phyloP scores from a whole-genome alignment of 768 basidiomycete species.

The Serpula lacrymans region DNA sequence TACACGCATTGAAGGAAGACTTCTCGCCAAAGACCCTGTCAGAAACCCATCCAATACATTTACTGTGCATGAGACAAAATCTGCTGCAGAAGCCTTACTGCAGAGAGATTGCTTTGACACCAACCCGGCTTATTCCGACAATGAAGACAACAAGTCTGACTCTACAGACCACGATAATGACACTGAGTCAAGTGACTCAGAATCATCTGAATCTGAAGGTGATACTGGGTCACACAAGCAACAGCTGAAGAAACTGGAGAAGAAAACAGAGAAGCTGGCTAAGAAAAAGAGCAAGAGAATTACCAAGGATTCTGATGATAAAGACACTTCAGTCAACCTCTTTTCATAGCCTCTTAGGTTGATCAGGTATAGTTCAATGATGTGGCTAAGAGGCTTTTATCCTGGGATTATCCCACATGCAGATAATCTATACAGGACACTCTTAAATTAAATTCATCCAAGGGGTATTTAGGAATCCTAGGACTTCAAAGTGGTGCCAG shows the following conservation, averaged over 20 bases:
- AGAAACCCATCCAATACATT: slow-evolving; percentile 2
- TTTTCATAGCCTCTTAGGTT: no score
- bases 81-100: not conserved
- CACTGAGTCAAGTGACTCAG: slow-evolving; percentile 4
- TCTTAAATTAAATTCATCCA: no score
- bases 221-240: no score
- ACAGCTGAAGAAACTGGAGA: slow-evolving; percentile 2
- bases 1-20: not conserved
- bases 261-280: not conserved
- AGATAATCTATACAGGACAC: no score
- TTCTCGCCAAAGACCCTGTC: not conserved
- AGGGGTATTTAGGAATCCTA: no score
- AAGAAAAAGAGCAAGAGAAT: not conserved
- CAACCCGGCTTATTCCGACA: not conserved
- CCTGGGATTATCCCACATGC: no score
- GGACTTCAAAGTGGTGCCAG: no score
- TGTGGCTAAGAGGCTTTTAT: no score
- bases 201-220: slow-evolving; percentile 2
- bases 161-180: slow-evolving; percentile 4
- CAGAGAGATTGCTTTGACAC: slow-evolving; percentile 4
- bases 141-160: no score
- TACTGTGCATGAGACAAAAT: not conserved
- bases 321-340: no score
- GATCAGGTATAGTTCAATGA: no score
- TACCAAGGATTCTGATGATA: not conserved